Conservation (phyloP, 2,329 filamentous ascomycete species). For the Stagonosporopsis cucurbitacearum region DNA sequence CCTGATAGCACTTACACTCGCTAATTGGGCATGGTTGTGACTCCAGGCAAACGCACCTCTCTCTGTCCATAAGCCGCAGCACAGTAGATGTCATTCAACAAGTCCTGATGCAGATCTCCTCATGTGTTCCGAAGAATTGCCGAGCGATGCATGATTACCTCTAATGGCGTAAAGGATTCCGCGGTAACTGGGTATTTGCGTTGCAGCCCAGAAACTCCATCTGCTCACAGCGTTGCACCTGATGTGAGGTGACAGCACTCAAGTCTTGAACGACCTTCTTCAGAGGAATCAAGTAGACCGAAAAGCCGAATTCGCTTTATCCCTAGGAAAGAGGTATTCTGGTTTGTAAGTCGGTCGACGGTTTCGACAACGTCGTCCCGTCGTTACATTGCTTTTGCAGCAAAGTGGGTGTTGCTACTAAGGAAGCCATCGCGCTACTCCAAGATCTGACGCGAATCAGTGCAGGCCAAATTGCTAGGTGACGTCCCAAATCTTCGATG, state of each 20-base stretch:
- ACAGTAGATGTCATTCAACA: neutral
- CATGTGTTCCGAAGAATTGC: neutral
- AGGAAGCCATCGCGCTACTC: neutral
- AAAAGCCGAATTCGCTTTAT: neutral
- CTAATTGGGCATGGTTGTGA: neutral
- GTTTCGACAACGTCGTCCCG: constrained; percentile 1
- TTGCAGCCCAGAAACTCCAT: too few relatives aligned
- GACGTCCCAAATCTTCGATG: constrained; percentile 5
- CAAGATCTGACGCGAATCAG: neutral
- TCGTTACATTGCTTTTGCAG: constrained; percentile 9
- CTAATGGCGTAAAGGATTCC: neutral
- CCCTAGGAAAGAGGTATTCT: neutral
- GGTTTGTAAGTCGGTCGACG: neutral
- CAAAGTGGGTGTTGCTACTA: constrained; percentile 9
- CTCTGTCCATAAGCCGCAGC: neutral
- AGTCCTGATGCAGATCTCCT: too few relatives aligned
- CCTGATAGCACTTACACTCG: neutral
- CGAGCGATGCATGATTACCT: neutral
- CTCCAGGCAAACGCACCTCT: neutral
- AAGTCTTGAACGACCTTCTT: neutral
- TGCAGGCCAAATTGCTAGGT: neutral
- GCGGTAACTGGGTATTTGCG: too few relatives aligned
- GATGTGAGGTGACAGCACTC: neutral
- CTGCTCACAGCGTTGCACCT: neutral
- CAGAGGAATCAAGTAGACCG: neutral